A percentile compares a stretch with the other conserved stretches of the same genome.
These are phyloP conservation scores for Globisporangium paddicum DNA, from an alignment of 352 stramenopile species.

Conservation along the genomic window DNA sequence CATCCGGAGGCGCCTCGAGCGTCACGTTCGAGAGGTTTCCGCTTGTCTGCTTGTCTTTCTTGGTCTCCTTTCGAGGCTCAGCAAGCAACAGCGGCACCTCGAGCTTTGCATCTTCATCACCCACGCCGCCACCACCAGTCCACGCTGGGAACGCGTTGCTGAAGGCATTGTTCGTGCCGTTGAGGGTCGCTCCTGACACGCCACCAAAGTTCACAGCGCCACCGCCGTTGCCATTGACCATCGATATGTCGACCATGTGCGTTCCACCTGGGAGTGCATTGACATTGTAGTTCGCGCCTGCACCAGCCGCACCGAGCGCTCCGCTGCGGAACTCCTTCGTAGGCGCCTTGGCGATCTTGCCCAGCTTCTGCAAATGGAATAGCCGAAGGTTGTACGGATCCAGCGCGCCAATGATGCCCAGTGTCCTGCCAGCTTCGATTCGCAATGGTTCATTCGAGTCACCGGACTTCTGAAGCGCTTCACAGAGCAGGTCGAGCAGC, in stretches of 20 bases:
- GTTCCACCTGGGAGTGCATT: constrained; percentile 12
- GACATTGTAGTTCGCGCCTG: constrained; percentile 17
- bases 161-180: constrained; percentile 13
- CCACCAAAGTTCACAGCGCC: constrained; percentile 18
- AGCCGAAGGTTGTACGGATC: constrained; percentile 84
- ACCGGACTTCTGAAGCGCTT: constrained; percentile 76
- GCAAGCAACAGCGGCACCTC: constrained; percentile 46
- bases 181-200: constrained; percentile 18
- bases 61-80: constrained; percentile 44
- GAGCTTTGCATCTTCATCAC: constrained; percentile 47
- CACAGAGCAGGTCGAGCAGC: constrained; percentile 70
- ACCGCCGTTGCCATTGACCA: constrained; percentile 17
- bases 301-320: constrained; percentile 28
- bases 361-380: constrained; percentile 79
- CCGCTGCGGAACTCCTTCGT: constrained; percentile 68
- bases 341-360: constrained; percentile 61
- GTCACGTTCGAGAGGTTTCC: constrained; percentile 57
- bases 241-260: constrained; percentile 16
- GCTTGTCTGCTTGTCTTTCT: constrained; percentile 74
- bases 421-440: constrained; percentile 74
- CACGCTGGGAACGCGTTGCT: constrained; percentile 10
- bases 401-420: constrained; percentile 76
- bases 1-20: constrained; percentile 60
- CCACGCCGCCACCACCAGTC: neutral
- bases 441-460: constrained; percentile 71